Evolutionary conservation across 2,329 filamentous ascomycete genomes (phyloP), one percentile per base, ranked within the genome.

Genomic region (Clonostachys rosea): DNA sequence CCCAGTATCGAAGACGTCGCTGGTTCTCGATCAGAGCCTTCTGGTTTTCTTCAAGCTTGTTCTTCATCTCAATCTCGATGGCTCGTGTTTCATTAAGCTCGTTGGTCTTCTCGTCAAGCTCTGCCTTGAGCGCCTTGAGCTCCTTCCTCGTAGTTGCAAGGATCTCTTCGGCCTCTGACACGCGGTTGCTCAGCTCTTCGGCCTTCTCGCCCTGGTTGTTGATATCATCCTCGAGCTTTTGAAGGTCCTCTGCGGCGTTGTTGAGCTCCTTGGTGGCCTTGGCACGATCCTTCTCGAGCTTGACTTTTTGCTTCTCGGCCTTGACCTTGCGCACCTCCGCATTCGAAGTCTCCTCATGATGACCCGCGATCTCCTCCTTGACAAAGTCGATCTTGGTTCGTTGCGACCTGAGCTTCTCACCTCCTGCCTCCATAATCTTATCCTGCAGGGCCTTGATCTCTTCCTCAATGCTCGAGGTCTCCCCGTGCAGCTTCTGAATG

Each of bases 351-450:
- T 89, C 85, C 54, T 97, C 92, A 45, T 82, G 85, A 50, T 95
- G 78, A 12, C 84, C 81, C 43, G 86, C 75, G 47, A 97, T 91
- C 62, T 95, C 86, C 58, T 91, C 87, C 63, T 95, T 96, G 53
- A 95, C 73, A 7, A 84, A 80, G 62, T 97, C 92, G 34, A 99
- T 91, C 73, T 88, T 95, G 51, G 89, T 84, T 57, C 94, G 91
- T 63, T 99, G 92, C 16, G 86, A 81, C 47, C 94, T 86, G 16
- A 99, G 82, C 68, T 89, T 91, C 59, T 97, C 91, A 67, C 94
- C 94, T 60, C 94, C 94, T 52, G 96, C 86, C 66, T 96, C 87
- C 94, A 99, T 97, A 60, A 99, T 99, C 74, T 91, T 95, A 76
- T 94, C 86, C 63, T 99, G 92, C 2, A 99, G 75, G 17, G 78